phyloP scores from a whole-genome alignment of 1,284 basidiomycete species.

The Tetrapyrgos nigripes region DNA sequence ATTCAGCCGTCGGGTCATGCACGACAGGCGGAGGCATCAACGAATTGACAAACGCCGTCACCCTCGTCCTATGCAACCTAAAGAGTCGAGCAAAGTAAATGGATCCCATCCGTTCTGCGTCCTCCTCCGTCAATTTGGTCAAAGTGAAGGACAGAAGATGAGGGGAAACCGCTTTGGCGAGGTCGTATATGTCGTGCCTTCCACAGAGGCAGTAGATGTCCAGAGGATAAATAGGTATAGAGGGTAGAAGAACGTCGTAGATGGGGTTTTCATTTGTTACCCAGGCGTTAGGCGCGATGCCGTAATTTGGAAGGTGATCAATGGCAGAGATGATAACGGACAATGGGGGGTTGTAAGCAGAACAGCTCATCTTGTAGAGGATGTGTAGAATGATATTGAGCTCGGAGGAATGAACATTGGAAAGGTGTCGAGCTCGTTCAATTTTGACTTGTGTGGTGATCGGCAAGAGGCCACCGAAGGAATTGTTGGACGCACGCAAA shows the following conservation, averaged over 20 bases:
- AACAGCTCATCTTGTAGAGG: not conserved
- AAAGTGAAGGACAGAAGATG: slow-evolving; percentile 1
- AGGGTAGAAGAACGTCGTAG: not conserved
- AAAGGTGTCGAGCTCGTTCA: not conserved
- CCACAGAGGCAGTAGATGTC: slow-evolving; percentile 2
- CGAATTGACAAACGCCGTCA: not conserved
- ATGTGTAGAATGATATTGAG: slow-evolving; percentile 3
- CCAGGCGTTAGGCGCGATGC: not conserved
- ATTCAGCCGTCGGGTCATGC: not conserved
- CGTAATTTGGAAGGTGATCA: not conserved
- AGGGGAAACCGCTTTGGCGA: not conserved
- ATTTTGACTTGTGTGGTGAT: not conserved
- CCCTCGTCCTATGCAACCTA: not conserved
- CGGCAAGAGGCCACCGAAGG: slow-evolving; percentile 2
- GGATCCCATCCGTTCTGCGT: slow-evolving; percentile 2
- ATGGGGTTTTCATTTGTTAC: not conserved
- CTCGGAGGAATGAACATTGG: not conserved
- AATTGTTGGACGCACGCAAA: not conserved
- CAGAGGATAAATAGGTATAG: slow-evolving; percentile 2
- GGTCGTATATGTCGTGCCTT: slow-evolving; percentile 1
- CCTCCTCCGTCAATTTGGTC: not conserved
- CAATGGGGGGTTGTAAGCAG: not conserved
- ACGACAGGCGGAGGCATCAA: not conserved
- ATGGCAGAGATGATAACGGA: not conserved
- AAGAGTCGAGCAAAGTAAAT: not conserved